Evolutionary conservation across 139 green algal species (phyloP), one percentile per base, ranked within the genome.

Genomic region (Chlorella vulgaris): DNA sequence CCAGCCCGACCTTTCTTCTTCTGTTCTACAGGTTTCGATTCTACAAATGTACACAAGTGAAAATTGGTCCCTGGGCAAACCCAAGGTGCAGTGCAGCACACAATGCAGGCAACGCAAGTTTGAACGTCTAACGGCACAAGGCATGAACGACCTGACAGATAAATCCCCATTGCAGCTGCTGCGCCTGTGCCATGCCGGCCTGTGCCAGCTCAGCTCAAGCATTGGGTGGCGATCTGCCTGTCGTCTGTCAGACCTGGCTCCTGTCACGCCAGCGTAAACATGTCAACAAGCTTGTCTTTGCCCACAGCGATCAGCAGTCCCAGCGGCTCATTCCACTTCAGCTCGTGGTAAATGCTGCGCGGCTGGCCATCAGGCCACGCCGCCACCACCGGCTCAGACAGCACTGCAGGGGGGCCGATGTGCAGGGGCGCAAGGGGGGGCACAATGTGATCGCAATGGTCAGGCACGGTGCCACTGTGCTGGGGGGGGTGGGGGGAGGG

Each of bases 281-380:
- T 66, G 62, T 81, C 76, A 29, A 81, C 43, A 0, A 63, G 21
- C 62, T 81, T 81, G 76, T 74, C 62, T 42, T 81, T 81, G 29
- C 76, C 76, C 7, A 65, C 76, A 0, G 62, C 76, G 15, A 53
- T 65, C 61, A 81, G 76, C 76, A 81, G 8, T 2, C 51, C 36
- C 10, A 47, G 35, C 6, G 8, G 5, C 62, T 74, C 76, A 62
- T 81, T 74, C 76, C 76, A 81, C 42, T 74, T 74, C 40, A 74
- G 24, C 61, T 81, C 76, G 62, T 81, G 76, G 31, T 81, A 81
- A 2, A 42, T 74, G 42, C 1, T 7, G 50, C 42, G 62, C 31
- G 7, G 4, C 22, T 22, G 42, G 76, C 76, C 62, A 31, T 74
- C 62, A 58, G 75, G 60, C 75, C 58, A 70, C 2, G 39, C 13